Evolutionary conservation across 2,329 filamentous ascomycete species (phyloP).

Genomic region (Pochonia chlamydosporia): DNA sequence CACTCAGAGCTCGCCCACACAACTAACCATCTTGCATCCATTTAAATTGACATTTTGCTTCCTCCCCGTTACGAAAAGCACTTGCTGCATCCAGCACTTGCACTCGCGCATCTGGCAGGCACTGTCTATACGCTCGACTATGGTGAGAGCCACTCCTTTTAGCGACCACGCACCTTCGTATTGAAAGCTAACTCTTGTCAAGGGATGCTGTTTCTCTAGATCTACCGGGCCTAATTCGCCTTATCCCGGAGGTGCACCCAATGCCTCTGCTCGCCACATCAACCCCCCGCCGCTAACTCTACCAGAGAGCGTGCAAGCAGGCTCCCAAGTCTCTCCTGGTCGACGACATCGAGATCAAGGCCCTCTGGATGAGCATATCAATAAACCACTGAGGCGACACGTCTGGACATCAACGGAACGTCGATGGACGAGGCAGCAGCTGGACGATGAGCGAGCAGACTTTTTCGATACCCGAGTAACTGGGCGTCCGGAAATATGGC

Average conservation of each 20-base stretch:
- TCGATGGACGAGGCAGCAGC: conserved; percentile 62
- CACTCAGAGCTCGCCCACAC: no score
- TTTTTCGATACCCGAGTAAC: conserved; percentile 91
- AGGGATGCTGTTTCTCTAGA: conserved; percentile 54
- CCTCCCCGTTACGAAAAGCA: no score
- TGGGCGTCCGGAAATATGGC: conserved; percentile 74
- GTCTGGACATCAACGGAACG: conserved; percentile 59
- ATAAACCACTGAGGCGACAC: conserved; percentile 61
- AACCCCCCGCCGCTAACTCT: conserved; percentile 34
- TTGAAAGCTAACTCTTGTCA: conserved; percentile 18
- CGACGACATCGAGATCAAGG: conserved; percentile 30
- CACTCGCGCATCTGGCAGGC: no score
- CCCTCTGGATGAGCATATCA: conserved; percentile 59
- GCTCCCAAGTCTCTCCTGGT: conserved; percentile 15
- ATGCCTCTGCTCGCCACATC: conserved; percentile 48
- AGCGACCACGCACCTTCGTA: background rate
- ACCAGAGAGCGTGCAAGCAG: conserved; percentile 21
- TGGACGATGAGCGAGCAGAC: conserved; percentile 67
- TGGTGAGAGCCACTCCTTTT: conserved; percentile 4
- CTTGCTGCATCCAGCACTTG: no score
- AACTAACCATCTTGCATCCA: no score
- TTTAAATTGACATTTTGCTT: no score
- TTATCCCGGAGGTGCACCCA: conserved; percentile 43
- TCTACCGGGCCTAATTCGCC: conserved; percentile 47
- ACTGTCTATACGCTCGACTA: background rate